These are phyloP conservation scores for Trematosphaeria pertusa DNA, from an alignment of 2,329 filamentous ascomycete genomes.

Conservation along the genomic window DNA sequence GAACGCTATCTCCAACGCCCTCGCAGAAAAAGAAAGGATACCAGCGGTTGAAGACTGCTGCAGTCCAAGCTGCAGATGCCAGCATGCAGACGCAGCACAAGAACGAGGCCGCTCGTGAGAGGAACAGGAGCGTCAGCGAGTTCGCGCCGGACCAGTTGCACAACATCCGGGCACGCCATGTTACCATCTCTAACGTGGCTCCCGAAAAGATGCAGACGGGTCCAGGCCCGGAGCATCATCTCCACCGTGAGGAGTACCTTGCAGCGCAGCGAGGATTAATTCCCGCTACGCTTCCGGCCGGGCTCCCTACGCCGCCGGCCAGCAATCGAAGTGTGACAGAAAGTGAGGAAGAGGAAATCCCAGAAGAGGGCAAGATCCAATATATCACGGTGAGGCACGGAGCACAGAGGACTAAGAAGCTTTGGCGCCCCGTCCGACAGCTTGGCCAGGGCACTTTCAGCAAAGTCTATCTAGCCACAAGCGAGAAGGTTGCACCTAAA, in stretches of 20 bases:
- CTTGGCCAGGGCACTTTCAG: constrained; percentile 96
- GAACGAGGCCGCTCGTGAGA: constrained; percentile 58
- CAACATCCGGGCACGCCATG: constrained; percentile 71
- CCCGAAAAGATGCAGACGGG: constrained; percentile 53
- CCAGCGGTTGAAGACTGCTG: constrained; percentile 50
- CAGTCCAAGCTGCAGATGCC: constrained; percentile 48
- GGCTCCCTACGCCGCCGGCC: constrained; percentile 77
- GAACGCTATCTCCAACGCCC: constrained; percentile 45
- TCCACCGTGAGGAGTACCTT: constrained; percentile 81
- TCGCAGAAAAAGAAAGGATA: constrained; percentile 58
- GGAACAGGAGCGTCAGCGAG: constrained; percentile 87
- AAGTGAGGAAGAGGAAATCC: constrained; percentile 58
- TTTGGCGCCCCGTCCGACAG: constrained; percentile 79
- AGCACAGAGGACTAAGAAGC: constrained; percentile 74
- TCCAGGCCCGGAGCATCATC: constrained; percentile 59
- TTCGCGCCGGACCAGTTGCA: constrained; percentile 77
- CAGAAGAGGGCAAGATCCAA: constrained; percentile 51
- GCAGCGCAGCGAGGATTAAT: constrained; percentile 79
- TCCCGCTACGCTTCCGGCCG: constrained; percentile 53
- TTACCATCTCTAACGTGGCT: constrained; percentile 65
- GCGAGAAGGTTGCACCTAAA: constrained; percentile 63
- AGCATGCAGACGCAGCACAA: constrained; percentile 38
- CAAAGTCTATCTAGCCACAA: constrained; percentile 89
- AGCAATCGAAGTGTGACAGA: constrained; percentile 65
- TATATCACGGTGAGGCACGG: constrained; percentile 57